phyloP scores from a whole-genome alignment of 768 basidiomycete species.

The Favolaschia claudopus region DNA sequence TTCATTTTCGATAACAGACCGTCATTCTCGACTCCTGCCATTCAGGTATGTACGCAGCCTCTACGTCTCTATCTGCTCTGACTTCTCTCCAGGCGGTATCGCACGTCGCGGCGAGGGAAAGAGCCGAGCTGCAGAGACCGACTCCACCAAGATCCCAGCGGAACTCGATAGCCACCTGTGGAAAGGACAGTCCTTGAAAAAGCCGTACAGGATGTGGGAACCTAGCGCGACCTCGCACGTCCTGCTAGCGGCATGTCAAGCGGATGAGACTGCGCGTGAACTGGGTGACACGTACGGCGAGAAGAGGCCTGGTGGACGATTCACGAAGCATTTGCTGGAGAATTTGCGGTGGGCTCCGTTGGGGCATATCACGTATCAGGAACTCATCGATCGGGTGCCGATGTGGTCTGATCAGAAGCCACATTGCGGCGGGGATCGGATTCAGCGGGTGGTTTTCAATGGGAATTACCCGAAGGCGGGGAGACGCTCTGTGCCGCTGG shows the following conservation, averaged over 20 bases:
- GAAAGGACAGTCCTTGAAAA: background rate
- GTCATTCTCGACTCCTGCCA: background rate
- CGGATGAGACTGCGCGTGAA: background rate
- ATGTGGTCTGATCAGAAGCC: background rate
- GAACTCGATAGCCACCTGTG: background rate
- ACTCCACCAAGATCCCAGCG: background rate
- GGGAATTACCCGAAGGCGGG: background rate
- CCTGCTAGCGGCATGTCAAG: slow-evolving; percentile 1
- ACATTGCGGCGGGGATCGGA: background rate
- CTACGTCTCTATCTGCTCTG: no score
- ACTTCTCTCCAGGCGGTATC: no score
- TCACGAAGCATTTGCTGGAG: background rate
- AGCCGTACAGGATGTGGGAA: background rate
- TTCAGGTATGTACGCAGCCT: no score
- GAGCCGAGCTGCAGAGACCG: background rate
- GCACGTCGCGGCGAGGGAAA: no score
- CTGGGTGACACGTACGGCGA: background rate
- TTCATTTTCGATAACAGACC: background rate
- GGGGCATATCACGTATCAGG: background rate
- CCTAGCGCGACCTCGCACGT: background rate
- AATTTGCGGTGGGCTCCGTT: background rate
- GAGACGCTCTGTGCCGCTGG: background rate
- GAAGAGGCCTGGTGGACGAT: background rate
- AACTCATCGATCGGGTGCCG: background rate
- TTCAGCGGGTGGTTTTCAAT: background rate